These are phyloP conservation scores for Pleurotus eryngii DNA, from an alignment of 768 basidiomycete species.

Conservation along the genomic window DNA sequence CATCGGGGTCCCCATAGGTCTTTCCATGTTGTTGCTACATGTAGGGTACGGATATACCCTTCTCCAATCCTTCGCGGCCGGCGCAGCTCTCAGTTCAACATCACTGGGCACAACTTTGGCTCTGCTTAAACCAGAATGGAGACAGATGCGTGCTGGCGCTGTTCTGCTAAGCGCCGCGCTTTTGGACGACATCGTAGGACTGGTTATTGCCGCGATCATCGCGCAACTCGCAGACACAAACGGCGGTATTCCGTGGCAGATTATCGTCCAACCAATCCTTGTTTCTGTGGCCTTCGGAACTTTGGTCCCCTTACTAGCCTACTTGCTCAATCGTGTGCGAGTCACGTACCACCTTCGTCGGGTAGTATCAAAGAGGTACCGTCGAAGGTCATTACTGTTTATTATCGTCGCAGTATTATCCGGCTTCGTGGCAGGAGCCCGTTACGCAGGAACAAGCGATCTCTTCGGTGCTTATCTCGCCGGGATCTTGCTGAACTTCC, in stretches of 20 bases:
- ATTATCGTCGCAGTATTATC: conserved; percentile 34
- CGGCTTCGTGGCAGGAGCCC: conserved; percentile 43
- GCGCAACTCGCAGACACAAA: conserved; percentile 30
- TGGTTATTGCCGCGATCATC: conserved; percentile 57
- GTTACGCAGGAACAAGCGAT: conserved; percentile 57
- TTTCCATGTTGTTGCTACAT: conserved; percentile 42
- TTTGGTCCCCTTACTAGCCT: conserved; percentile 32
- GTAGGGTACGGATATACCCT: conserved; percentile 36
- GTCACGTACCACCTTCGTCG: background rate
- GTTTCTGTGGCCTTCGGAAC: conserved; percentile 51
- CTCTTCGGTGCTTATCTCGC: conserved; percentile 63
- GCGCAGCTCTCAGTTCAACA: conserved; percentile 60
- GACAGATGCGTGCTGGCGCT: conserved; percentile 49
- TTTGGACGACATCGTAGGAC: conserved; percentile 61
- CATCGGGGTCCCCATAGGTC: conserved; percentile 45
- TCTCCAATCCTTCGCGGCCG: conserved; percentile 56
- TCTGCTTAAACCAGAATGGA: conserved; percentile 47
- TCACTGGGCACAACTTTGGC: conserved; percentile 68
- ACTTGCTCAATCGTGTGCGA: conserved; percentile 9
- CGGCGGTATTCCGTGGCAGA: conserved; percentile 22
- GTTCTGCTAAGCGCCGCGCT: conserved; percentile 61
- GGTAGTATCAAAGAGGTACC: conserved; percentile 3
- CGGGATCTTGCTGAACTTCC: conserved; percentile 43
- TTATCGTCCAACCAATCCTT: conserved; percentile 51
- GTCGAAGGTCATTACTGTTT: conserved; percentile 25